These are phyloP conservation scores for Aspergillus sp. DNA, from an alignment of 2,329 filamentous ascomycete species.

Conservation along the genomic window DNA sequence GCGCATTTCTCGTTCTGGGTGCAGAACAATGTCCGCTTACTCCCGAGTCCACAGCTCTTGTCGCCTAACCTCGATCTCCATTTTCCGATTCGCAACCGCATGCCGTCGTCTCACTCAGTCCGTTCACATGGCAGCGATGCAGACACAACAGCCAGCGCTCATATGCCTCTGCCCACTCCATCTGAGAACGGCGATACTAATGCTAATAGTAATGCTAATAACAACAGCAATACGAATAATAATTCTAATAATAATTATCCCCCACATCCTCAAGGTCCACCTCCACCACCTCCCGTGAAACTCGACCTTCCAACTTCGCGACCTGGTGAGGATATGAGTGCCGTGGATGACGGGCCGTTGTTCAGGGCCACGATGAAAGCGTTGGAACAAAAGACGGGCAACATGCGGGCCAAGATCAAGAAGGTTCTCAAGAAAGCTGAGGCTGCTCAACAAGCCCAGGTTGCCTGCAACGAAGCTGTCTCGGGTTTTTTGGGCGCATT, in stretches of 20 bases:
- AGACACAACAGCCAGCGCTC: slow-evolving; percentile 45
- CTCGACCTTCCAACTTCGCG: slow-evolving; percentile 83
- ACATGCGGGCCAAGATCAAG: slow-evolving; percentile 91
- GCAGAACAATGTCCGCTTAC: slow-evolving; percentile 51
- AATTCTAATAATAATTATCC: neutral
- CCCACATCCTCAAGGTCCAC: slow-evolving; percentile 17
- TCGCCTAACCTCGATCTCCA: slow-evolving; percentile 66
- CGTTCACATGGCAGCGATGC: slow-evolving; percentile 71
- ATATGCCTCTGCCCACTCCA: slow-evolving; percentile 20
- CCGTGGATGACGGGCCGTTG: slow-evolving; percentile 84
- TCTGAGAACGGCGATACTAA: slow-evolving; percentile 23
- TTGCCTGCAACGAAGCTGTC: slow-evolving; percentile 78
- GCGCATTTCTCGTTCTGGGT: slow-evolving; percentile 96
- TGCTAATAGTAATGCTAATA: neutral
- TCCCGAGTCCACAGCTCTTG: slow-evolving; percentile 54
- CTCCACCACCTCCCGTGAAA: slow-evolving; percentile 51
- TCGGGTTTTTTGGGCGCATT: slow-evolving; percentile 76
- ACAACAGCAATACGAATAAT: neutral
- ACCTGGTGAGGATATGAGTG: slow-evolving; percentile 75
- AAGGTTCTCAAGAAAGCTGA: slow-evolving; percentile 94
- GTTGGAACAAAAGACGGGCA: slow-evolving; percentile 90
- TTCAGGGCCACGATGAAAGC: slow-evolving; percentile 97
- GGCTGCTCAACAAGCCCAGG: slow-evolving; percentile 71
- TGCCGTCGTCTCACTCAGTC: slow-evolving; percentile 80
- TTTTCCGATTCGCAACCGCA: slow-evolving; percentile 68